Evolutionary conservation across 345 rosid genomes (phyloP), one percentile per base, ranked within the genome.

Genomic region (Populus tremula): DNA sequence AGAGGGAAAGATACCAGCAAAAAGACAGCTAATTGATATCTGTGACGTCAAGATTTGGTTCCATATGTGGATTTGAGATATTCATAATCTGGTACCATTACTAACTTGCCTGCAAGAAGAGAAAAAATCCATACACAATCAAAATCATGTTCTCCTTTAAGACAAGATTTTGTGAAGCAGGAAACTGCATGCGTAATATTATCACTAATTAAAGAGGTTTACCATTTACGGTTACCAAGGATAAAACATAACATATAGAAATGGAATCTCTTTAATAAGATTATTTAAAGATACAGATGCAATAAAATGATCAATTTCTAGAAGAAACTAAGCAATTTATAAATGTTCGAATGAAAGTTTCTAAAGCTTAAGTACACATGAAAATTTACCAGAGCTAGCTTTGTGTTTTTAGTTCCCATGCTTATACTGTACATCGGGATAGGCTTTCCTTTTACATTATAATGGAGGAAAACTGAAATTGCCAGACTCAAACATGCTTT

Each of bases 21-120:
- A 6, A 50, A 77, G 87, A 85, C 89, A 82, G 86, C 89, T 86
- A 78, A 41, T 41, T 41, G 45, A 76, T 54, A 68, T 29, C 53
- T 56, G 70, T 68, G 79, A 76, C 76, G 72, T 84, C 79, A 78
- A 84, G 77, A 80, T 65, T 82, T 70, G 80, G 74, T 25, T 56
- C 56, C 56, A 47, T 53, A 21, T 8, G 71, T 81, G 88, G 76
- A 77, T 65, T 73, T 31, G n/a, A 70, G 61, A 69, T 76, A 36
- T 72, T 76, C 59, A 77, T 43, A 18, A 49, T 50, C 33, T 71
- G 71, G 14, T 18, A 12, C 79, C 45, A 20, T 61, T 77, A 49
- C 20, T 25, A 23, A 50, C 21, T 36, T 18, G 61, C 76, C 81
- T 78, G 67, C 41, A 54, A 27, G 23, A 45, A 47, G 5, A 17